Evolutionary conservation across 345 rosid genomes (phyloP).

Genomic region (Eucalyptus melliodora): DNA sequence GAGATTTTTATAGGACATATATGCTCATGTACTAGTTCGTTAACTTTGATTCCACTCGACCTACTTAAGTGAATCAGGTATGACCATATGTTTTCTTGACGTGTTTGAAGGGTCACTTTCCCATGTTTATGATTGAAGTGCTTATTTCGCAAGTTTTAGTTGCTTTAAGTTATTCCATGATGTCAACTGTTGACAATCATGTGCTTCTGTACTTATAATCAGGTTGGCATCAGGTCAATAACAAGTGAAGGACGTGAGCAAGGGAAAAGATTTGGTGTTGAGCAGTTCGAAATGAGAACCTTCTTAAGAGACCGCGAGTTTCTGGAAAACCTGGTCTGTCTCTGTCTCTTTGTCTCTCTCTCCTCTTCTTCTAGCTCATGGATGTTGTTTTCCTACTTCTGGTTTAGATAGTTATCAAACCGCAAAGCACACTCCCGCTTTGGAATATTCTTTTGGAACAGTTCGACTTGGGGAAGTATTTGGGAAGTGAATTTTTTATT

Average conservation of each 20-base stretch:
- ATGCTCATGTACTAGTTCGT: background rate
- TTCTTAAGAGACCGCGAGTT: conserved; percentile 63
- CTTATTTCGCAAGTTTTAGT: background rate
- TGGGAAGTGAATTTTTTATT: background rate
- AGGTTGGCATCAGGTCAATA: conserved; percentile 97
- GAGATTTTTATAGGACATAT: background rate
- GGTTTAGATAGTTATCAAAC: background rate
- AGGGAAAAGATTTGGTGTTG: conserved; percentile 87
- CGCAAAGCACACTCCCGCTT: background rate
- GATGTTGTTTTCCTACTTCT: background rate
- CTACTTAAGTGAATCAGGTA: background rate
- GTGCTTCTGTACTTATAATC: background rate
- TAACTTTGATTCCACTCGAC: background rate
- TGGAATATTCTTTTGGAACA: background rate
- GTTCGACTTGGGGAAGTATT: background rate
- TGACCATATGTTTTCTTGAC: background rate
- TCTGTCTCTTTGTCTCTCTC: background rate
- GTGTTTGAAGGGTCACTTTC: background rate
- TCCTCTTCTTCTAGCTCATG: background rate
- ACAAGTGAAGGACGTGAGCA: conserved; percentile 82
- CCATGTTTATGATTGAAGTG: background rate
- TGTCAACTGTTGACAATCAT: background rate
- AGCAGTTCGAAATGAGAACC: conserved; percentile 92
- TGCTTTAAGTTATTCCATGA: background rate
- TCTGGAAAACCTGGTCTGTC: conserved; percentile 80